Evolutionary conservation across 2,329 filamentous ascomycete genomes (phyloP).

Genomic region (Fusarium sp.): DNA sequence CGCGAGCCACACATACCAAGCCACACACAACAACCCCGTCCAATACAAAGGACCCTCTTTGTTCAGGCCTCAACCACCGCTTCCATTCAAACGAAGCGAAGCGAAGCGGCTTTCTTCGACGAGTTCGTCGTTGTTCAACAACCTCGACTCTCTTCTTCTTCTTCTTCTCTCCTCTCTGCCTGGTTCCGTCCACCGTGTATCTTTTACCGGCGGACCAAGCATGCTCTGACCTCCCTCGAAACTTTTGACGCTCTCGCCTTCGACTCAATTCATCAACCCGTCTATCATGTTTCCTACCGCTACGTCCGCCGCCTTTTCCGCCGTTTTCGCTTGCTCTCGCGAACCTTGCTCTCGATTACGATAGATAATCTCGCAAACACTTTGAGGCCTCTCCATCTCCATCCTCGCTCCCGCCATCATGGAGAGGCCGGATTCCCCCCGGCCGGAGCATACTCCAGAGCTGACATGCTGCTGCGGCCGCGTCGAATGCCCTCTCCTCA

Average conservation of each 20-base stretch:
- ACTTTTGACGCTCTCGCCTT: not conserved
- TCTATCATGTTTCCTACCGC: conserved; percentile 36
- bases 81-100: conserved; percentile 13
- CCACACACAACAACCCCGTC: conserved; percentile 12
- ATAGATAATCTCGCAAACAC: conserved; percentile 30
- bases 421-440: conserved; percentile 40
- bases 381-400: conserved; percentile 36
- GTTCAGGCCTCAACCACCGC: conserved; percentile 32
- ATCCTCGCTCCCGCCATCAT: conserved; percentile 32
- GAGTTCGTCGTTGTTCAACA: conserved; percentile 15
- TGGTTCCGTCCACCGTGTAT: not conserved
- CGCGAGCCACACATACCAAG: conserved; percentile 32
- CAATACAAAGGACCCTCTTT: conserved; percentile 25
- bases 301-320: conserved; percentile 13
- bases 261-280: conserved; percentile 2
- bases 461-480: conserved; percentile 86
- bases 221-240: conserved; percentile 23
- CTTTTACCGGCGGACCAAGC: conserved; percentile 1
- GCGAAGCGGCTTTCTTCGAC: conserved; percentile 26
- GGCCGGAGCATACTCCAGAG: conserved; percentile 43
- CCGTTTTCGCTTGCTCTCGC: conserved; percentile 12
- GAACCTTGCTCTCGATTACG: conserved; percentile 13
- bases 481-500: conserved; percentile 77
- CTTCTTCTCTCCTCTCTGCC: not conserved
- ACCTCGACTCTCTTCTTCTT: not conserved